Evolutionary conservation across 2,329 filamentous ascomycete genomes (phyloP), one percentile per base, ranked within the genome.

Genomic region (Seiridium cupressi): DNA sequence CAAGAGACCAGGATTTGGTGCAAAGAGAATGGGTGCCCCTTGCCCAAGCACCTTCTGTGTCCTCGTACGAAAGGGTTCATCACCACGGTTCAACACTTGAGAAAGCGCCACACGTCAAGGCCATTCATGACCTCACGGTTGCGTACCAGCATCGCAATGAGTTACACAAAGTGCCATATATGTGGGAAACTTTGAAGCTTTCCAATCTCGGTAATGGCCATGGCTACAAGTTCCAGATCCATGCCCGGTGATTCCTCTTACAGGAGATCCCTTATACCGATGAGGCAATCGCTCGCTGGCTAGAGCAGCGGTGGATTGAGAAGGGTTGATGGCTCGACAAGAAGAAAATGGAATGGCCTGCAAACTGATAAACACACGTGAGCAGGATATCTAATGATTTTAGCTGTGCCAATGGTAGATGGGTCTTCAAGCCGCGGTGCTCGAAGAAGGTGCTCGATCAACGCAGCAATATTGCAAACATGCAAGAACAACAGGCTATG

Each of bases 51-150:
- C 70, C 77, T 86, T 10, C 77, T 88, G 18, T 87, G 86, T 65
- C 84, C 84, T 31, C 79, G 84, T 38, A 85, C 81, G 26, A 87
- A 84, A 69, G 85, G 85, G 55, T 88, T 89, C 69, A 77, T 87
- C 53, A 79, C 83, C 35, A 84, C 81, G 1, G 82, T 87, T 9
- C 80, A 84, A 68, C 80, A 84, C 60, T 73, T 88, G 57, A 73
- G 81, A 51, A 74, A 76, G 76, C 81, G 13, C 73, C 78, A 13
- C 81, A 84, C 51, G 73, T 85, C 51, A 81, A 78, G 65, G 81
- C 82, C 7, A 78, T 85, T 26, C 84, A 85, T 70, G 81, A 86
- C 66, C 71, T 85, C 55, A 80, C 82, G 3, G 81, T 85, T 64
- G 80, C 81, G 55, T 85, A 86, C 70, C 76, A 80, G 63, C 74